Base-by-base conservation (phyloP, 2,329 filamentous ascomycete species). In the Diplodia mutila region DNA sequence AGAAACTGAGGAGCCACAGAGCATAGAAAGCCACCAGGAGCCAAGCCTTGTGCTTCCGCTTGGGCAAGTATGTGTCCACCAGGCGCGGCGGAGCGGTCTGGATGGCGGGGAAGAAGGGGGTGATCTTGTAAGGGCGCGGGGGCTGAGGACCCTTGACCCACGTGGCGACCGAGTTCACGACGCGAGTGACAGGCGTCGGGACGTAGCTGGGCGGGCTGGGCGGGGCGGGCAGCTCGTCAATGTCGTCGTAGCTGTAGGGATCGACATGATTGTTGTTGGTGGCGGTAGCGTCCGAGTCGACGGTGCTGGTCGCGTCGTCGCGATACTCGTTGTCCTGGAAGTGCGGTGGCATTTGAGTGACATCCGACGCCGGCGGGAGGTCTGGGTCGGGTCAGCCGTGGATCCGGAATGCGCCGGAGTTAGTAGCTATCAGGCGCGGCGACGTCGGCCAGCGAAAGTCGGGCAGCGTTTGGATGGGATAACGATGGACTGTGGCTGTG, bases 1-100 rank as follows among this genome's bases (percentile, higher is more conserved):
- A 84, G 76, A 94, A 94, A 0, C 86, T 84, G 61, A 91, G 75
- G 18, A 92, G 78, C 92, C 91, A 95, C 61, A 86, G 77, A 34
- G 85, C 83, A 59, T 91, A 86, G 70, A 89, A 90, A 42, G 83
- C 78, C 52, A 87, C 77, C 61, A 91, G 80, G 6, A 91, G 80
- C 72, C 81, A 81, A n/a, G 86, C 75, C 49, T 88, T 86, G 64
- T 90, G 87, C 70, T 80, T 85, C 69, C 79, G 80, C 68, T 85
- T 85, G 0, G 90, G 89, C 2, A 91, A 79, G 71, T 87, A 85
- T 65, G 81, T 84, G 70, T 92, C 86, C 67, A 93, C 75, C 51
- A 92, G 78, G 53, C 80, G 79, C 68, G 91, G 80, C 1, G 91
- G 92, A 37, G 86, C 86, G 69, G 87, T 84, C 76, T 95, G 92